phyloP scores from a whole-genome alignment of 345 rosid genomes.

The Lepidium didymum region DNA sequence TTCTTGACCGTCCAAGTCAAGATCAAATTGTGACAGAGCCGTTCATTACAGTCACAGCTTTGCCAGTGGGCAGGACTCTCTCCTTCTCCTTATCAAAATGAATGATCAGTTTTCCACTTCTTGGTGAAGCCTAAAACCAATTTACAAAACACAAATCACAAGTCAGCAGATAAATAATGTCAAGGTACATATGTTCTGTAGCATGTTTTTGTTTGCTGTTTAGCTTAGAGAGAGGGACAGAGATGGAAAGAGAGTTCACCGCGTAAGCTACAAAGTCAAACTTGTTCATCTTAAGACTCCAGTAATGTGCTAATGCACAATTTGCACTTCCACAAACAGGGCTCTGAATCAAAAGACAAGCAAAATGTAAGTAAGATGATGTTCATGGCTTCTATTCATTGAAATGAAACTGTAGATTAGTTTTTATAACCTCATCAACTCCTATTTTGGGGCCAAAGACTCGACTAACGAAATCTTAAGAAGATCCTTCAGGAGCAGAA shows the following conservation, averaged over 20 bases:
- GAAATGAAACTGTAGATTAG: not conserved
- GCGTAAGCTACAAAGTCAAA: constrained; percentile 36
- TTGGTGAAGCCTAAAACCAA: constrained; percentile 39
- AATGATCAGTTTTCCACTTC: constrained; percentile 46
- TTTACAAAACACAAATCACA: not conserved
- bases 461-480: not conserved
- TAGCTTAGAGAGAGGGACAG: not conserved
- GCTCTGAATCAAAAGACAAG: constrained; percentile 33
- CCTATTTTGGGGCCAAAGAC: not conserved
- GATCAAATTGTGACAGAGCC: constrained; percentile 44
- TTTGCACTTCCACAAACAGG: constrained; percentile 48
- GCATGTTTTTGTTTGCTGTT: not conserved
- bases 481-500: constrained; percentile 33
- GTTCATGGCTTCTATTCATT: not conserved
- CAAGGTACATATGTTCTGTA: not conserved
- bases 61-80: constrained; percentile 52
- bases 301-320: constrained; percentile 52
- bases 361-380: not conserved
- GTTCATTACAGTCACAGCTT: constrained; percentile 49
- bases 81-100: constrained; percentile 35
- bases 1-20: not conserved
- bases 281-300: constrained; percentile 52
- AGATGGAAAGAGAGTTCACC: not conserved
- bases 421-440: not conserved
- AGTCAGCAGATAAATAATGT: not conserved